Base-by-base conservation (phyloP, 1,284 basidiomycete species). In the Apiotrichum montevideense region DNA sequence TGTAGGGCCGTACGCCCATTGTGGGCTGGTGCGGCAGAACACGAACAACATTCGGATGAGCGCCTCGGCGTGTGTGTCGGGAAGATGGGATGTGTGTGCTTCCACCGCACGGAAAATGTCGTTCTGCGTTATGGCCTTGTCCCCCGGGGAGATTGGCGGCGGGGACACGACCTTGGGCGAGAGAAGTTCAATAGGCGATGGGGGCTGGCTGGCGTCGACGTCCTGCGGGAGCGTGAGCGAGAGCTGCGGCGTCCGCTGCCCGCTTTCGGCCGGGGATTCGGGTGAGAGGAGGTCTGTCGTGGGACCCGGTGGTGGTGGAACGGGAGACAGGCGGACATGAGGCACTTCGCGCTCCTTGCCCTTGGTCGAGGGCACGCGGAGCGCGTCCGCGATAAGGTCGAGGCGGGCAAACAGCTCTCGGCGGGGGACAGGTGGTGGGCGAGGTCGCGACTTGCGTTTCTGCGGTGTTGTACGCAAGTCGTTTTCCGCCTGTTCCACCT, bases 11-110 rank as follows among this genome's bases (percentile, higher is more conserved):
- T 75, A 77, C 3, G 57, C 35, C 57, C 68, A 70, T 44, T 72
- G 68, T 0, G 71, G 69, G 55, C 76, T 70, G 13, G 67, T 44
- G 6, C 66, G 63, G 11, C 67, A 62, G 51, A 75, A 73, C 34
- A 76, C 61, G 58, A 69, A 76, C 4, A 78, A 61, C 33, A 79
- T 59, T 3, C 78, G 70, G 3, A 67, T 68, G 4, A 79, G 58
- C 33, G 63, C 68, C 47, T 78, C 76, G 9, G 66, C 61, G 46
- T 77, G 72, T 0, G 71, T 70, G 42, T 76, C 74, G 29, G 63
- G 56, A 11, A 66, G 64, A 10, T 49, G 37, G 35, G 35, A n/a
- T 7, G 37, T 13, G n/a, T 49, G 35, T 13, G 47, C 14, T 4
- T 11, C 35, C 11, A 70, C 46, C 9, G 66, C 57, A 10, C 46